Percentiles rank a stretch among this genome's conserved stretches.
Conservation (phyloP, 768 basidiomycete genomes). For the Chlorophyllum brunneum region DNA sequence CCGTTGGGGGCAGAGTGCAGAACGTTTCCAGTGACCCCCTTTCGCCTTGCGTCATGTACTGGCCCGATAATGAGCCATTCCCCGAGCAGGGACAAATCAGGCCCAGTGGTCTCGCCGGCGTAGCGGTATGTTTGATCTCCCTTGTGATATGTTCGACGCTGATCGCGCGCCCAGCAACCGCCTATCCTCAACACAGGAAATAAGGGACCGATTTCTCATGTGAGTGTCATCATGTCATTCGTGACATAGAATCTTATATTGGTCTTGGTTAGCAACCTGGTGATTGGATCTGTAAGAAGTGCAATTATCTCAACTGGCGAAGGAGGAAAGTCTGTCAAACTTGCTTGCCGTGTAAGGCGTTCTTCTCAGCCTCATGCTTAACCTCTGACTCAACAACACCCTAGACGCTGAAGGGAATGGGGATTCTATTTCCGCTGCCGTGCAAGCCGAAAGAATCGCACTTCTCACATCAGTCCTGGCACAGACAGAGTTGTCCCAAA, state of each 20-base stretch:
- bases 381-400: neutral
- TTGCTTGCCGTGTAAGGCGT: conserved; percentile 70
- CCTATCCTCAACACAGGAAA: conserved; percentile 90
- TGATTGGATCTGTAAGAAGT: conserved; percentile 81
- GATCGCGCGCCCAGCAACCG: conserved; percentile 50
- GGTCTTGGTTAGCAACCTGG: conserved; percentile 58
- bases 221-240: conserved; percentile 35
- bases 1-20: conserved; percentile 73
- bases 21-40: conserved; percentile 74
- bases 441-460: conserved; percentile 82
- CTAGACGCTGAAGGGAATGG: conserved; percentile 85
- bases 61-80: conserved; percentile 86
- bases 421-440: conserved; percentile 80
- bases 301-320: conserved; percentile 87
- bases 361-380: conserved; percentile 8
- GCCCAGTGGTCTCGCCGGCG: conserved; percentile 48
- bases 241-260: conserved; percentile 18
- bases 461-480: conserved; percentile 72
- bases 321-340: conserved; percentile 88
- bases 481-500: conserved; percentile 39
- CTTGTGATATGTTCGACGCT: neutral
- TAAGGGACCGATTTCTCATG: conserved; percentile 81
- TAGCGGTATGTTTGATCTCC: conserved; percentile 39
- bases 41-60: conserved; percentile 78
- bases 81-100: conserved; percentile 80